These are phyloP conservation scores for Nadsonia starkeyi-henricii DNA, from an alignment of 1,139 yeast genomes.

Conservation along the genomic window DNA sequence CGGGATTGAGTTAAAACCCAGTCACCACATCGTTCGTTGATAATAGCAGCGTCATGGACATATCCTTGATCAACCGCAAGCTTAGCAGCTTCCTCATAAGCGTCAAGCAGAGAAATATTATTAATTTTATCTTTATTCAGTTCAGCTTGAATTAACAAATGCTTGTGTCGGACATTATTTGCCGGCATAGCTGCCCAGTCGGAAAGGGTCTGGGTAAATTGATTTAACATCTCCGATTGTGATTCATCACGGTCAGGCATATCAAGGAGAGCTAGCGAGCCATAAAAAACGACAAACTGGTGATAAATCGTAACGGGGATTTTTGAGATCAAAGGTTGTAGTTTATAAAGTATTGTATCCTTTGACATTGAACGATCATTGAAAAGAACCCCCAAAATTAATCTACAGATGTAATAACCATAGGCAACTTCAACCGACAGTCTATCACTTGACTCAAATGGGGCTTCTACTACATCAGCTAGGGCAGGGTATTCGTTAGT, in stretches of 20 bases:
- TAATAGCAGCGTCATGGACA: conserved; percentile 31
- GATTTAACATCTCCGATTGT: conserved; percentile 12
- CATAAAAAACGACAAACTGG: conserved; percentile 18
- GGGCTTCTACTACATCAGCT: no score
- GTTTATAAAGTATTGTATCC: conserved; percentile 14
- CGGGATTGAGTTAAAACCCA: conserved; percentile 30
- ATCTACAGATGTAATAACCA: conserved; percentile 16
- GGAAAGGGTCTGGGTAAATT: conserved; percentile 19
- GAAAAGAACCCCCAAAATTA: conserved; percentile 17
- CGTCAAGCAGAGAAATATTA: conserved; percentile 30
- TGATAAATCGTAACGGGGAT: conserved; percentile 19
- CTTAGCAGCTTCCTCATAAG: conserved; percentile 35
- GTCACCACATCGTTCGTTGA: conserved; percentile 32
- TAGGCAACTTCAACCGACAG: conserved; percentile 12
- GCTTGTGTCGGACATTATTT: conserved; percentile 27
- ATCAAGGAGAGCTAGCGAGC: conserved; percentile 19
- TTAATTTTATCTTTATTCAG: conserved; percentile 17
- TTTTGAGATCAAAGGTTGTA: conserved; percentile 15
- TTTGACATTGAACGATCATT: conserved; percentile 17
- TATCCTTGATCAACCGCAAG: conserved; percentile 23
- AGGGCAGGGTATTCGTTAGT: no score
- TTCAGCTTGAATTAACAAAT: conserved; percentile 27
- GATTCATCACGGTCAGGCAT: conserved; percentile 11
- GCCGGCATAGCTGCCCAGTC: conserved; percentile 29
- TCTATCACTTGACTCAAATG: no score